These are phyloP conservation scores for Metschnikowia kofuensis DNA, from an alignment of 805 yeast species.

Conservation along the genomic window DNA sequence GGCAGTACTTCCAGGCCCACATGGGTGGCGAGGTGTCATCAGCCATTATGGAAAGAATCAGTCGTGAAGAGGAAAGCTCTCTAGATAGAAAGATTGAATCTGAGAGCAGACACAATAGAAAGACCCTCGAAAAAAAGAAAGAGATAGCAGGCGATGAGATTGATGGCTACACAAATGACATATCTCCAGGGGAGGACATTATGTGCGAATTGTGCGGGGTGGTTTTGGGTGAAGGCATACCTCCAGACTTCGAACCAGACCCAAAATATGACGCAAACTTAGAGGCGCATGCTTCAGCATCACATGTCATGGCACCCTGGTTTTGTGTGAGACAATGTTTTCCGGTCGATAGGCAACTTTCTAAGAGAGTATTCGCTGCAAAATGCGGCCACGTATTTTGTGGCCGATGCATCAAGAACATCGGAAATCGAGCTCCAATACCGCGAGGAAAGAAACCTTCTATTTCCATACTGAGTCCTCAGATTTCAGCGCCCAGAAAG, in stretches of 20 bases:
- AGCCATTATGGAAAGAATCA: slow-evolving; percentile 39
- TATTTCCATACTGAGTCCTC: slow-evolving; percentile 31
- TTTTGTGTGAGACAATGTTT: slow-evolving; percentile 51
- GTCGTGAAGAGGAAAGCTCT: slow-evolving; percentile 37
- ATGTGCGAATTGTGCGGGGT: slow-evolving; percentile 68
- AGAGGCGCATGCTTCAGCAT: slow-evolving; percentile 23
- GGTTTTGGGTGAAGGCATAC: slow-evolving; percentile 70
- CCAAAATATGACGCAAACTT: slow-evolving; percentile 26
- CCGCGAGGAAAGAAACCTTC: slow-evolving; percentile 17
- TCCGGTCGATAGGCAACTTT: slow-evolving; percentile 54
- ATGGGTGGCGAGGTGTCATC: slow-evolving; percentile 15
- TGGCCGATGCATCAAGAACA: slow-evolving; percentile 75
- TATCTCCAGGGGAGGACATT: slow-evolving; percentile 17
- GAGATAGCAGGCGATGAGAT: slow-evolving; percentile 22
- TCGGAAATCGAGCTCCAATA: slow-evolving; percentile 44
- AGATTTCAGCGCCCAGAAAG: slow-evolving; percentile 49
- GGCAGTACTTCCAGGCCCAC: slow-evolving; percentile 2
- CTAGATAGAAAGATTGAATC: slow-evolving; percentile 30
- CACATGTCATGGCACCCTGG: slow-evolving; percentile 60
- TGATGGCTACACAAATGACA: slow-evolving; percentile 31
- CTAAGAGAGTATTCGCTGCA: slow-evolving; percentile 61
- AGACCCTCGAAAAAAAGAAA: slow-evolving; percentile 28
- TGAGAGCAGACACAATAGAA: slow-evolving; percentile 31
- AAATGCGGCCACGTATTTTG: slow-evolving; percentile 84
- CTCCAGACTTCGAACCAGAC: slow-evolving; percentile 45